phyloP scores from a whole-genome alignment of 176 grass and related monocot genomes.

The Eremochloa ophiuroides region DNA sequence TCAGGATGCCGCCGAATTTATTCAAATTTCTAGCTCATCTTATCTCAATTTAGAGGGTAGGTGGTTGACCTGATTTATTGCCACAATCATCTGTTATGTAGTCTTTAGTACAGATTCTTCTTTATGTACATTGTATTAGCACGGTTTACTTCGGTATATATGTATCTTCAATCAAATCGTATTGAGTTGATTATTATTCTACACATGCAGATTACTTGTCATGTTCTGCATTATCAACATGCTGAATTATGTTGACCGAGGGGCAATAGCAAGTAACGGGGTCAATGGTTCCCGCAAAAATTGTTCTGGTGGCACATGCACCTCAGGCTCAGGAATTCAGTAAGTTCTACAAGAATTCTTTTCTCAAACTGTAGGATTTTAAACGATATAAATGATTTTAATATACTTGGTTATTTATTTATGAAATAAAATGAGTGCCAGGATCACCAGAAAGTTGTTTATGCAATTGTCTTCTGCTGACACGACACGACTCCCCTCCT shows the following conservation, averaged over 20 bases:
- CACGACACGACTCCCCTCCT: neutral
- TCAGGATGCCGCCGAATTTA: neutral
- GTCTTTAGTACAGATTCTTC: neutral
- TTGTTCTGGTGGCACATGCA: constrained; percentile 73
- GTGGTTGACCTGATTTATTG: neutral
- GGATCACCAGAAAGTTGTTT: neutral
- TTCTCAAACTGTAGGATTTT: neutral
- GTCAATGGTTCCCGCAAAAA: constrained; percentile 77
- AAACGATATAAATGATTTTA: neutral
- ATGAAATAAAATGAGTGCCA: neutral
- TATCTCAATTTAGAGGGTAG: neutral
- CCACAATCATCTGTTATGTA: neutral
- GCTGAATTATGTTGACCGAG: constrained; percentile 96
- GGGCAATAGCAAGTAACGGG: constrained; percentile 98
- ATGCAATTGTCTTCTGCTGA: neutral
- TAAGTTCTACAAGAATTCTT: constrained; percentile 42
- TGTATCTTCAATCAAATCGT: neutral
- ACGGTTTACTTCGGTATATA: neutral
- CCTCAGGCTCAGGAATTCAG: constrained; percentile 94
- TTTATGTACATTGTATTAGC: neutral
- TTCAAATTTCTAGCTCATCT: neutral
- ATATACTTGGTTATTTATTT: neutral
- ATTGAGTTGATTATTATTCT: neutral
- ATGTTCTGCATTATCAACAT: constrained; percentile 97
- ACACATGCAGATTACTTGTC: constrained; percentile 75